These are phyloP conservation scores for Nicotiana obtusifolia DNA, from an alignment of 257 asterid species.

Conservation along the genomic window DNA sequence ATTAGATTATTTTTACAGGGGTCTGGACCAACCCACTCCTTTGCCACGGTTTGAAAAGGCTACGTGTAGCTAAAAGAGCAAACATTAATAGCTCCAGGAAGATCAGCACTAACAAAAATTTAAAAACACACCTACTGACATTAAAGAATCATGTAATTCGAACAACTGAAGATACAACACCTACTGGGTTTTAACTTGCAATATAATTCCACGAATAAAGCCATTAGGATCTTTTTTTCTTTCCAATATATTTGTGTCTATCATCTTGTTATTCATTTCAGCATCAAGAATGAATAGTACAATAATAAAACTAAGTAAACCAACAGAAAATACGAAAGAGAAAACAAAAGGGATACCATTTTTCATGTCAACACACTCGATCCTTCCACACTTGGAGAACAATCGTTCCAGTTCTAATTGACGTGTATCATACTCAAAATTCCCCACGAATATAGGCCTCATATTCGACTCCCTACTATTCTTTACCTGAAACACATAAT, in stretches of 20 bases:
- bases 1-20: not conserved
- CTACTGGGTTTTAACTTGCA: not conserved
- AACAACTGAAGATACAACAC: not conserved
- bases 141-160: not conserved
- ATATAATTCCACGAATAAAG: not conserved
- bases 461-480: constrained; percentile 18
- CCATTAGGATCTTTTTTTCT: not conserved
- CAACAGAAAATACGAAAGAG: not conserved
- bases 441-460: constrained; percentile 86
- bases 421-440: constrained; percentile 76
- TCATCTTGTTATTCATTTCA: not conserved
- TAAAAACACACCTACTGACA: not conserved
- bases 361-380: constrained; percentile 88
- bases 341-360: constrained; percentile 45
- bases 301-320: not conserved
- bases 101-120: not conserved
- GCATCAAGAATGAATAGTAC: not conserved
- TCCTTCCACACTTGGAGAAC: constrained; percentile 75
- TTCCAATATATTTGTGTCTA: not conserved
- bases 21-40: not conserved
- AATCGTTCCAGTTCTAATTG: constrained; percentile 79
- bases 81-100: not conserved
- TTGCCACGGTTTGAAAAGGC: not conserved
- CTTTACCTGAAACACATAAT: not conserved
- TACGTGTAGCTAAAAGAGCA: not conserved